Conservation (phyloP, 768 basidiomycete genomes). For the Kockovaella imperatae region DNA sequence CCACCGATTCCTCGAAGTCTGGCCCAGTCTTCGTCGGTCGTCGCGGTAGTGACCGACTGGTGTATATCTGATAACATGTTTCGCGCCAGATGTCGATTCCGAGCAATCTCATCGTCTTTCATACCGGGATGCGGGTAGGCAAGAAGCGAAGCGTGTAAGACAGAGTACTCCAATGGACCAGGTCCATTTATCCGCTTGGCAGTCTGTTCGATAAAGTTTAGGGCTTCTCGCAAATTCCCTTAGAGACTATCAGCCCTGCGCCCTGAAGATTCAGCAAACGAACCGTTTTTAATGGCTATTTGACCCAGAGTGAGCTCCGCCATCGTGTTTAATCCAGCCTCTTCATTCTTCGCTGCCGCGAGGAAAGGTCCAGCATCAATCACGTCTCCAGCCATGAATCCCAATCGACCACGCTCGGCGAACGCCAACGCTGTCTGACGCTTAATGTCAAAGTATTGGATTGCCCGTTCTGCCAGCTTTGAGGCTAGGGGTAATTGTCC, state of each 20-base stretch:
- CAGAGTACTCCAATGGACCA: conserved; percentile 63
- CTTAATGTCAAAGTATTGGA: conserved; percentile 78
- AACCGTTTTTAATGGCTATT: conserved; percentile 75
- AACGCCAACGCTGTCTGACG: conserved; percentile 58
- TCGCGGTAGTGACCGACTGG: conserved; percentile 49
- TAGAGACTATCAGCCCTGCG: not conserved
- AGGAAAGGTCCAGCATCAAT: conserved; percentile 65
- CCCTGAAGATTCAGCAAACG: not conserved
- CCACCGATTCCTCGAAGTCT: conserved; percentile 55
- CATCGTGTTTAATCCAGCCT: conserved; percentile 59
- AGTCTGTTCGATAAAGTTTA: conserved; percentile 44
- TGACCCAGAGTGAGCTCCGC: conserved; percentile 81
- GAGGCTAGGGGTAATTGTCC: conserved; percentile 54
- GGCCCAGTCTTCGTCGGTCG: conserved; percentile 46
- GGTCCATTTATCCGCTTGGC: conserved; percentile 48
- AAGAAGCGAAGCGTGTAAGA: conserved; percentile 83
- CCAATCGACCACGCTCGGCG: conserved; percentile 80
- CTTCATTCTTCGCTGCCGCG: conserved; percentile 54
- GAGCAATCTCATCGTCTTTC: conserved; percentile 60
- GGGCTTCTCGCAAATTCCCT: conserved; percentile 43
- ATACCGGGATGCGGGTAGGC: conserved; percentile 72
- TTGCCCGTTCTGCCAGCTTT: conserved; percentile 86
- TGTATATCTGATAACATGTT: conserved; percentile 62
- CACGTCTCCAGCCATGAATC: conserved; percentile 60
- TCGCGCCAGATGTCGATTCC: conserved; percentile 66